Evolutionary conservation across 2,329 filamentous ascomycete genomes (phyloP).

Genomic region (Botrytis tulipae): DNA sequence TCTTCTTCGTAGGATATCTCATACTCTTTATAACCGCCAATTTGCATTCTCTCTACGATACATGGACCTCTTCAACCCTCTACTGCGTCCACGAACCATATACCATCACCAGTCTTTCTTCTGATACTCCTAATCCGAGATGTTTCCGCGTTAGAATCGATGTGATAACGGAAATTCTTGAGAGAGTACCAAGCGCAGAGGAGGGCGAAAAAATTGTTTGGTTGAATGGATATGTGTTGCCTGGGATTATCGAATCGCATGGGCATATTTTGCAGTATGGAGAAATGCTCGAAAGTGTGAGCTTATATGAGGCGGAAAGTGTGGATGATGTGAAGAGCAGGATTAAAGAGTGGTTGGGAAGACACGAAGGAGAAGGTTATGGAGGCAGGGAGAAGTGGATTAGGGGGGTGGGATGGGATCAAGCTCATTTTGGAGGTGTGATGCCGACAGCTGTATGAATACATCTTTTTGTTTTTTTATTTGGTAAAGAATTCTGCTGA

Average conservation of each 20-base stretch:
- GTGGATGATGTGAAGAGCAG: slow-evolving; percentile 54
- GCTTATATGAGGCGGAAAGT: slow-evolving; percentile 58
- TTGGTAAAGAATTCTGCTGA: not conserved
- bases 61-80: slow-evolving; percentile 22
- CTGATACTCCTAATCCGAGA: slow-evolving; percentile 42
- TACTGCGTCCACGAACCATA: slow-evolving; percentile 35
- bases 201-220: slow-evolving; percentile 36
- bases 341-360: slow-evolving; percentile 50
- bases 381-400: slow-evolving; percentile 56
- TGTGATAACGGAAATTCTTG: slow-evolving; percentile 50
- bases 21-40: slow-evolving; percentile 17
- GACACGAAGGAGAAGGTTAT: slow-evolving; percentile 51
- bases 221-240: slow-evolving; percentile 55
- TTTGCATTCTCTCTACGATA: slow-evolving; percentile 16
- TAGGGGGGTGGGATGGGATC: slow-evolving; percentile 69
- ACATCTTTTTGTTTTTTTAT: slow-evolving; percentile 35
- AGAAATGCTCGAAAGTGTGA: slow-evolving; percentile 64
- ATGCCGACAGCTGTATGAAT: slow-evolving; percentile 61
- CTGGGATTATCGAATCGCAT: slow-evolving; percentile 70
- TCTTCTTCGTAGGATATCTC: slow-evolving; percentile 17
- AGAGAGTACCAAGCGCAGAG: slow-evolving; percentile 35
- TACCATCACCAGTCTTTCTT: slow-evolving; percentile 45
- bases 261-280: slow-evolving; percentile 66
- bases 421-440: slow-evolving; percentile 56
- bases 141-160: slow-evolving; percentile 58